A percentile compares a stretch with the other conserved stretches of the same genome.
Evolutionary conservation across 176 grass and related monocot genomes (phyloP).

Genomic region (Zizania latifolia): DNA sequence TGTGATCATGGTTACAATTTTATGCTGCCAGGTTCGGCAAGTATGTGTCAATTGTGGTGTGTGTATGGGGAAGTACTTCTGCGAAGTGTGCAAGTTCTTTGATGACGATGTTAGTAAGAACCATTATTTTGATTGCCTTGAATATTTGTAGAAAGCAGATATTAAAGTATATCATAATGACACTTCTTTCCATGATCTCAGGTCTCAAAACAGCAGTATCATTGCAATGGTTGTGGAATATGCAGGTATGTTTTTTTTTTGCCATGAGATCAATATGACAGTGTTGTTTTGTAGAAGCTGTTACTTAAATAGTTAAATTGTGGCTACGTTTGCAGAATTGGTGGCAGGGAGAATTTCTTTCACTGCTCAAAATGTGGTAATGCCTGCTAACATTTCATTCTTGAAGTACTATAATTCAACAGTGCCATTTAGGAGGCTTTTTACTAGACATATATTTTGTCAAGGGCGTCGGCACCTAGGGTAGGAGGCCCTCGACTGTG

Average conservation of each 20-base stretch:
- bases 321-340: slow-evolving; percentile 54
- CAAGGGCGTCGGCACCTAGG: too few relatives aligned
- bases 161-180: not conserved
- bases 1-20: slow-evolving; percentile 16
- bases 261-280: not conserved
- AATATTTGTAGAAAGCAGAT: slow-evolving; percentile 12
- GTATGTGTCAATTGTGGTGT: slow-evolving; percentile 73
- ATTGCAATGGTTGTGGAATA: slow-evolving; percentile 86
- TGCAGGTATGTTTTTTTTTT: slow-evolving; percentile 49
- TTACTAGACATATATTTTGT: too few relatives aligned
- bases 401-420: not conserved
- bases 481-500: too few relatives aligned
- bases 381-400: slow-evolving; percentile 5
- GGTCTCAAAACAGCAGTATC: slow-evolving; percentile 91
- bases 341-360: slow-evolving; percentile 86
- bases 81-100: slow-evolving; percentile 84
- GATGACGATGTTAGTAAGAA: slow-evolving; percentile 83
- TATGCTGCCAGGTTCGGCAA: slow-evolving; percentile 61
- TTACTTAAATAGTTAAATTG: slow-evolving; percentile 8
- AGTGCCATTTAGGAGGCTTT: not conserved
- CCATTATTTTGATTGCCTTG: not conserved
- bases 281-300: slow-evolving; percentile 2
- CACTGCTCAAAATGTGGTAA: slow-evolving; percentile 91
- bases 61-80: slow-evolving; percentile 89
- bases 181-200: slow-evolving; percentile 30